Evolutionary conservation across 345 rosid genomes (phyloP), one percentile per base, ranked within the genome.

Genomic region (Combretum micranthum): DNA sequence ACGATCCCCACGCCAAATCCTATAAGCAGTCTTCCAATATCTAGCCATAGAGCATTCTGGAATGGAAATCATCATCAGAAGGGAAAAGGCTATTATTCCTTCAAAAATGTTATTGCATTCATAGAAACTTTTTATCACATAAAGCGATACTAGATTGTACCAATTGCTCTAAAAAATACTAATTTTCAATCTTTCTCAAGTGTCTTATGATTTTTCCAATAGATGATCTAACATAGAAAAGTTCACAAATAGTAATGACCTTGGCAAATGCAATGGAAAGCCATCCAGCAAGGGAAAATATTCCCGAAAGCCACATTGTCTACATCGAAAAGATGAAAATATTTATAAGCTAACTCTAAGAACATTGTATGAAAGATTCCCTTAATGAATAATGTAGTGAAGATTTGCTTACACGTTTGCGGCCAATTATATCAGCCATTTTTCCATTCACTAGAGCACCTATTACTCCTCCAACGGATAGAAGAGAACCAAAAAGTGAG

Each of bases 241-340:
- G 54, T 26, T 12, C 0, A 5, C 5, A 32, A 22, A 25, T 44
- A 16, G 39, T 4, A 32, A 32, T 9, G 64, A 83, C 81, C 81
- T 80, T 63, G 3, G 86, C 62, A 25, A 78, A 76, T 20, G 72
- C 75, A 39, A 82, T 76, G 42, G 68, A 55, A 21, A 85, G 61
- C 87, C 87, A 82, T 6, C 91, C 91, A 4, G 57, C 42, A 52
- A 57, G 45, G 60, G 69, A 74, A 45, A 77, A 75, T 18, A 68
- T 18, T 44, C 75, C 62, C 8, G 77, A 72, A 42, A 82, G 42
- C 71, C 78, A 39, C 66, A 63, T 55, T 7, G 66, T 43, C 60
- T 63, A 53, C 39, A 25, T 44, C 22, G n/a, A 1, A 16, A 19
- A 46, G 49, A 15, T 46, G n/a, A 46, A 14, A 46, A 15, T 12